These are phyloP conservation scores for Rhexocercosporidium sp. DNA, from an alignment of 2,329 filamentous ascomycete species.

Conservation along the genomic window DNA sequence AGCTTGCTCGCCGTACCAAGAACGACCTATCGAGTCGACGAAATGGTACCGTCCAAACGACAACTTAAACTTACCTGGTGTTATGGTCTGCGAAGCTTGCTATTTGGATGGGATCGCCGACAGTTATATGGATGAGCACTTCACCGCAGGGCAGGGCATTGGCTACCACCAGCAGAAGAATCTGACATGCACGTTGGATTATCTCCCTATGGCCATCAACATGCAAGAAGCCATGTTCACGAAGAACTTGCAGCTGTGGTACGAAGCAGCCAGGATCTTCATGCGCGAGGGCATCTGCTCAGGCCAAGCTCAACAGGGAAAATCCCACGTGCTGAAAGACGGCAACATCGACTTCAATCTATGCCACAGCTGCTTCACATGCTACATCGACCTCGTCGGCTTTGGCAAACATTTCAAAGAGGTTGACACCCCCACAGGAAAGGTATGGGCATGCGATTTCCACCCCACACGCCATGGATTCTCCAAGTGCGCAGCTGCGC, in stretches of 20 bases:
- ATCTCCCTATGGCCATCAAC: not conserved
- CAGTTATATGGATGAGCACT: not conserved
- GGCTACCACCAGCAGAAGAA: not conserved
- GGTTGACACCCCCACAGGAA: not conserved
- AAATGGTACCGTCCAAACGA: not conserved
- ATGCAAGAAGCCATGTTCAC: not conserved
- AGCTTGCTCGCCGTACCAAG: not conserved
- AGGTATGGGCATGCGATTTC: not conserved
- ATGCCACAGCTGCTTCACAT: not conserved
- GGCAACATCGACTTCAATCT: not conserved
- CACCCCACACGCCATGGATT: not conserved
- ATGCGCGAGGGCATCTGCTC: not conserved
- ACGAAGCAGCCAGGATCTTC: not conserved
- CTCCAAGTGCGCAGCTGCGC: not conserved
- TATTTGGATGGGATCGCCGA: not conserved
- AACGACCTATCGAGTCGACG: not conserved
- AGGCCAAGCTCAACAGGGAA: not conserved
- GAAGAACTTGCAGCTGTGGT: not conserved
- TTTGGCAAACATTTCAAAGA: not conserved
- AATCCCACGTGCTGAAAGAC: not conserved
- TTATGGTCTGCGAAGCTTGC: not conserved
- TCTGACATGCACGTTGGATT: not conserved
- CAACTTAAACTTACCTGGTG: not conserved
- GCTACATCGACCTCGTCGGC: not conserved
- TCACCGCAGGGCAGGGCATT: not conserved